These are phyloP conservation scores for Cercospora beticola DNA, from an alignment of 2,329 filamentous ascomycete genomes.

Conservation along the genomic window DNA sequence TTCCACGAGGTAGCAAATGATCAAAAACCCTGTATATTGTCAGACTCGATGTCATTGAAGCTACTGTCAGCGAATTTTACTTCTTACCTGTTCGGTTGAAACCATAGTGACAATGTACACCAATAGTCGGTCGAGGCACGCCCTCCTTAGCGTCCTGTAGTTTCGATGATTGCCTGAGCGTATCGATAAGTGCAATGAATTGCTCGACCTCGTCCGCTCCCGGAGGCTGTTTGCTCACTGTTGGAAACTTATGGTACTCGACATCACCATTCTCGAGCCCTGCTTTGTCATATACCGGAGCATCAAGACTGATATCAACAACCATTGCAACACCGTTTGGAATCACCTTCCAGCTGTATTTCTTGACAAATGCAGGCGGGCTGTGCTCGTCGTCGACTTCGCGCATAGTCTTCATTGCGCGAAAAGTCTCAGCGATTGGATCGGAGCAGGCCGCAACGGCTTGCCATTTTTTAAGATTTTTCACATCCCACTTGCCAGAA, in stretches of 20 bases:
- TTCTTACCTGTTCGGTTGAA: conserved; percentile 60
- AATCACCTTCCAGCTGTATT: conserved; percentile 59
- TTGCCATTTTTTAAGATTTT: conserved; percentile 91
- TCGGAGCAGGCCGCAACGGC: conserved; percentile 41
- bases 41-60: neutral
- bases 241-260: conserved; percentile 75
- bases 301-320: conserved; percentile 88
- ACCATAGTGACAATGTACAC: conserved; percentile 92
- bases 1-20: conserved; percentile 89
- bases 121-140: conserved; percentile 53
- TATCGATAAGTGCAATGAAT: conserved; percentile 60
- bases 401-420: conserved; percentile 88
- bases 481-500: conserved; percentile 96
- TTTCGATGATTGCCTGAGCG: conserved; percentile 38
- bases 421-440: conserved; percentile 75
- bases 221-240: conserved; percentile 87
- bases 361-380: conserved; percentile 67
- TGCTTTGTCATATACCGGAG: conserved; percentile 79
- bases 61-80: neutral
- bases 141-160: conserved; percentile 40
- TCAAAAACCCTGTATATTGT: conserved; percentile 77
- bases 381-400: conserved; percentile 84
- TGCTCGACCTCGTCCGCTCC: conserved; percentile 58
- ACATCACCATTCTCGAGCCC: conserved; percentile 48
- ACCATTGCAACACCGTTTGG: conserved; percentile 55